Percentiles rank a stretch among this genome's conserved stretches.
These are phyloP conservation scores for Skeletonema marinoi DNA, from an alignment of 108 stramenopile species.

Conservation along the genomic window DNA sequence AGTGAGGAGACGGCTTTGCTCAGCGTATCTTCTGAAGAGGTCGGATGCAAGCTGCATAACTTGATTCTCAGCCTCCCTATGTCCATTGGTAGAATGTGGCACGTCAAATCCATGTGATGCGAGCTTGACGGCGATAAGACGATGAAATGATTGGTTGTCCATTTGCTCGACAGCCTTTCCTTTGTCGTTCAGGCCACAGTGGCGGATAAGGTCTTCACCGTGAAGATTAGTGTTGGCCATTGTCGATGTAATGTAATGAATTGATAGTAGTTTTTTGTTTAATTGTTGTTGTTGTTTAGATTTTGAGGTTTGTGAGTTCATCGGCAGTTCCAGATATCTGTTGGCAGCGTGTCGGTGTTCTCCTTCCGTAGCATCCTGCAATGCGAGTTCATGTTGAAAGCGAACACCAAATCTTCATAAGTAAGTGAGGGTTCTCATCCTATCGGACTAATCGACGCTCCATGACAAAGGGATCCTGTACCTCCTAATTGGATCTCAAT, in stretches of 20 bases:
- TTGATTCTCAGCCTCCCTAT: slow-evolving; percentile 39
- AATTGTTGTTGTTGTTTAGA: not conserved
- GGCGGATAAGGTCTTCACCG: slow-evolving; percentile 51
- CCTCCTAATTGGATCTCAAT: not conserved
- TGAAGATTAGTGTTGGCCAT: slow-evolving; percentile 39
- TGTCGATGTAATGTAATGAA: not conserved
- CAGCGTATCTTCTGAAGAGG: slow-evolving; percentile 55
- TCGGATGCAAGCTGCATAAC: slow-evolving; percentile 57
- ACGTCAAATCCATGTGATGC: slow-evolving; percentile 57
- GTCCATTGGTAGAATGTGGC: slow-evolving; percentile 26
- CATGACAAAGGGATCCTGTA: not conserved
- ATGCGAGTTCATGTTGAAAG: not conserved
- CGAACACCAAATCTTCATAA: not conserved
- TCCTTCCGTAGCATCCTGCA: not conserved
- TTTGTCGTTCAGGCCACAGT: slow-evolving; percentile 52
- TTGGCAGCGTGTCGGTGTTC: not conserved
- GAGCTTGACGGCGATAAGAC: slow-evolving; percentile 56
- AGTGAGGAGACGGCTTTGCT: slow-evolving; percentile 57
- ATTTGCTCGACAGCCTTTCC: slow-evolving; percentile 46
- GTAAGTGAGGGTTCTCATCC: too few species aligned
- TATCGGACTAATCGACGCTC: too few species aligned
- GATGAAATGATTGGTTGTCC: slow-evolving; percentile 44
- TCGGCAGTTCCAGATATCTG: not conserved
- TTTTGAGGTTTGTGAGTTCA: not conserved
- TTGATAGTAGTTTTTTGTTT: not conserved